Evolutionary conservation across 176 grass and related monocot genomes (phyloP).

Genomic region (Alopecurus myosuroides): DNA sequence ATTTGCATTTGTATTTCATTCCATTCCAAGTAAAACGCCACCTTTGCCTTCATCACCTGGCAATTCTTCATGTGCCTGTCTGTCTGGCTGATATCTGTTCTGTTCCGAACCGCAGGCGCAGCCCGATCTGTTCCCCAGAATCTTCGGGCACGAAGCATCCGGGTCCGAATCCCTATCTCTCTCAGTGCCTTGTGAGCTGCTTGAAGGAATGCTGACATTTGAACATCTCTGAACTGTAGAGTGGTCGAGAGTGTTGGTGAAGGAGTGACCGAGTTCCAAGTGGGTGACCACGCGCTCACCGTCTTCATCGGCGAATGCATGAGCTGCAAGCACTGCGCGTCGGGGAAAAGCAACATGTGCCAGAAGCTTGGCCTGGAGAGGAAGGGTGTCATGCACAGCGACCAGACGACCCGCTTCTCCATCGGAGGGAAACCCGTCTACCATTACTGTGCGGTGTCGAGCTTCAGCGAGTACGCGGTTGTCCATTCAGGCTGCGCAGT

Average conservation of each 20-base stretch:
- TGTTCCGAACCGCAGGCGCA: conserved; percentile 48
- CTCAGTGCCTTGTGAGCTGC: not conserved
- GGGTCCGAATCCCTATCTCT: conserved; percentile 39
- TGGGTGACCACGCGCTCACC: conserved; percentile 64
- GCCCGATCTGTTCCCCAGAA: conserved; percentile 74
- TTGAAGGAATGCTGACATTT: not conserved
- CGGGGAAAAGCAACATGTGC: conserved; percentile 94
- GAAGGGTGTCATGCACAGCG: conserved; percentile 85
- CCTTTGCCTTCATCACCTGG: not conserved
- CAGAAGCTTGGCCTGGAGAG: conserved; percentile 88
- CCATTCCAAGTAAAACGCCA: not conserved
- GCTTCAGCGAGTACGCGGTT: conserved; percentile 93
- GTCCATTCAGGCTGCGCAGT: conserved; percentile 82
- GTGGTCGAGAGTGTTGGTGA: conserved; percentile 82
- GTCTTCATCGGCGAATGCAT: conserved; percentile 93
- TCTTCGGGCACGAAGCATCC: conserved; percentile 94
- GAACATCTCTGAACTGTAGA: conserved; percentile 19
- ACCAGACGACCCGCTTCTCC: conserved; percentile 79
- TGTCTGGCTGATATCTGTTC: conserved; percentile 15
- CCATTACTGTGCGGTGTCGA: conserved; percentile 90
- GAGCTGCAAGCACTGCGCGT: conserved; percentile 80
- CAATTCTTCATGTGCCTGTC: conserved; percentile 10
- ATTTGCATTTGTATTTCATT: not conserved
- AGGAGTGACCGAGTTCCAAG: conserved; percentile 73
- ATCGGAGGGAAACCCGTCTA: conserved; percentile 59